These are phyloP conservation scores for Rhizoctonia solani DNA, from an alignment of 1,284 basidiomycete genomes.

Conservation along the genomic window DNA sequence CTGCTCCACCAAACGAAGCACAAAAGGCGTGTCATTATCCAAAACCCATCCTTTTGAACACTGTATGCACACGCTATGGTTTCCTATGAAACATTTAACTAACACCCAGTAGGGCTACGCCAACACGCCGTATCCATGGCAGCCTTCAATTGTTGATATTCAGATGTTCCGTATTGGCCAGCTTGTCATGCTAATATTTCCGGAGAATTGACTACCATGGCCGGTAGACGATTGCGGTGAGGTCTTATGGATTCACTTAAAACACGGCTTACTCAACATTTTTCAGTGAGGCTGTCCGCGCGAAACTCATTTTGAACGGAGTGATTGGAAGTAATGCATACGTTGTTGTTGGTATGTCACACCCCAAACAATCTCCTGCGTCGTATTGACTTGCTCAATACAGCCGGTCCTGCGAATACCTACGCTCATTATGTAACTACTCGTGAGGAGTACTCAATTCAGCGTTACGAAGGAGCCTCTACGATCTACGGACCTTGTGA, in stretches of 20 bases:
- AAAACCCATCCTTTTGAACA: constrained; percentile 77
- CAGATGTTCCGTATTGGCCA: constrained; percentile 82
- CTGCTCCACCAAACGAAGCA: constrained; percentile 59
- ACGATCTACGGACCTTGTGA: constrained; percentile 77
- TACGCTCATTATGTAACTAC: constrained; percentile 61
- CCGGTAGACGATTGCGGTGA: constrained; percentile 53
- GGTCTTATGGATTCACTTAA: constrained; percentile 19
- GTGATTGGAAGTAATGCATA: constrained; percentile 68
- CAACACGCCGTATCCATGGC: constrained; percentile 73
- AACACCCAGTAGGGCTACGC: constrained; percentile 58
- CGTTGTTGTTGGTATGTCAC: constrained; percentile 58
- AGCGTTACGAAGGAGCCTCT: constrained; percentile 82
- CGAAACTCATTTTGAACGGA: constrained; percentile 62
- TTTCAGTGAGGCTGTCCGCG: constrained; percentile 61
- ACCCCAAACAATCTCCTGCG: not conserved
- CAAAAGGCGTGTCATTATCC: constrained; percentile 76
- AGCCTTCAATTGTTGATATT: constrained; percentile 72
- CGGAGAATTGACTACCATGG: constrained; percentile 69
- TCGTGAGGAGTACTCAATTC: constrained; percentile 73
- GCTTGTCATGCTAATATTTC: constrained; percentile 75
- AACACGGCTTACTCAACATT: not conserved
- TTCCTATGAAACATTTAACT: not conserved
- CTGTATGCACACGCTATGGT: constrained; percentile 49
- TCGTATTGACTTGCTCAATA: not conserved
- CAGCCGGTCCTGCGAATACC: constrained; percentile 76